Base-by-base conservation (phyloP, 2,329 filamentous ascomycete genomes). In the Colletotrichum neosansevieriae region DNA sequence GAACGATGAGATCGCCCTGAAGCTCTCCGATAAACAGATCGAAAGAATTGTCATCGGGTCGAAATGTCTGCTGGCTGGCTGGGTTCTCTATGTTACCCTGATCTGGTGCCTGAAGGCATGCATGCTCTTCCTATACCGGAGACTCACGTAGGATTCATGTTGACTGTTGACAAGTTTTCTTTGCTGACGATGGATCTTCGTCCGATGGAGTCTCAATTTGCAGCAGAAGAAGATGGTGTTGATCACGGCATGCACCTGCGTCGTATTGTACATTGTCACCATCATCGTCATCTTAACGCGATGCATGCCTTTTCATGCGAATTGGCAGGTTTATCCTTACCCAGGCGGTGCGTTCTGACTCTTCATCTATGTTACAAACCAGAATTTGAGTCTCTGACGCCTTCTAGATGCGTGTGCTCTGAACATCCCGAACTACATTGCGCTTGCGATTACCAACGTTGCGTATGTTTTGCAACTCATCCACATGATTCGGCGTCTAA, bases 71-170 rank as follows among this genome's bases (percentile, higher is more conserved):
- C 56, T 78, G 21, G 76, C 77, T 1, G 79, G 79, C 19, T 83
- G 81, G 81, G 74, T 75, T 47, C 75, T 78, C 50, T 83, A 83
- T 64, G 76, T 80, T 10, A 78, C 78, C 5, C 70, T 83, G 17
- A 81, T 83, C 21, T 83, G 81, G 79, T 72, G 75, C 54, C 72
- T 83, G 36, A 83, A 83, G 69, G 79, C 76, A 3, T 79, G 79
- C 69, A 80, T 82, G 74, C 72, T 83, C 19, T 82, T 78, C 67
- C 79, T 82, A 4, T 21, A 21, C 4, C 21, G 21, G 21, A 21
- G 21, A 21, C 21, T 21, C 21, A 21, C 21, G 21, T 21, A 21
- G 21, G 21, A 21, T 21, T 21, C 21, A 21, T 21, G 2, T 21
- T 21, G 21, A 21, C 21, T 4, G 21, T 3, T 21, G 21, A 21